phyloP scores from a whole-genome alignment of 371 early-diverging fungal species.

The Saksenaea oblongispora region DNA sequence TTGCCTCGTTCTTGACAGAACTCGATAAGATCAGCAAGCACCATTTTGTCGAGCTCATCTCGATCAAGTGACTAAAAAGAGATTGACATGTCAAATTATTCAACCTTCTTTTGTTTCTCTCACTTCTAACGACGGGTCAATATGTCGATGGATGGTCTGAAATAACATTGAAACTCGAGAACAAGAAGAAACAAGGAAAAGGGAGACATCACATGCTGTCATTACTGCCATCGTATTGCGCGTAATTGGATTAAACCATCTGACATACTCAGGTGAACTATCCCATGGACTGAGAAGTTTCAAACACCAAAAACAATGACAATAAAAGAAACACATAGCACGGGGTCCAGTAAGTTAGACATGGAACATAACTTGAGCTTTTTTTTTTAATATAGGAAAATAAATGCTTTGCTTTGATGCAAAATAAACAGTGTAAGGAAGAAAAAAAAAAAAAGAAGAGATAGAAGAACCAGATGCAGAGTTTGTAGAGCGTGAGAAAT shows the following conservation, averaged over 20 bases:
- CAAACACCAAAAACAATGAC: too few relatives aligned
- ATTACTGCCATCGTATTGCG: neutral
- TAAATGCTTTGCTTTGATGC: constrained; percentile 2
- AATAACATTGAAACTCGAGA: constrained; percentile 29
- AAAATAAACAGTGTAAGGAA: neutral
- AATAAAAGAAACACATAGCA: too few relatives aligned
- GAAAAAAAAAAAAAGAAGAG: neutral
- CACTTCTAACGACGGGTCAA: constrained; percentile 42
- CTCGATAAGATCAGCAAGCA: constrained; percentile 71
- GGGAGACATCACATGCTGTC: constrained; percentile 2
- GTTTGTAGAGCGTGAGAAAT: constrained; percentile 3
- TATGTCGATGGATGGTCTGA: constrained; percentile 35
- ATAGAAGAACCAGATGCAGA: neutral
- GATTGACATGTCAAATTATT: neutral
- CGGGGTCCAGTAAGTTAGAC: too few relatives aligned
- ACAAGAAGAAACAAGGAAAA: neutral
- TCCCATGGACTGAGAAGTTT: neutral
- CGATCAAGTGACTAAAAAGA: constrained; percentile 23
- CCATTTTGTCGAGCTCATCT: constrained; percentile 52
- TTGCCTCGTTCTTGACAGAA: constrained; percentile 75
- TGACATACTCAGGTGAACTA: neutral
- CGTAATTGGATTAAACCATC: neutral
- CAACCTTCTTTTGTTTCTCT: too few relatives aligned
- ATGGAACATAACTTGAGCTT: neutral
- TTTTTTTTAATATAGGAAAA: neutral